These are phyloP conservation scores for Teunomyces stri DNA, from an alignment of 805 yeast species.

Conservation along the genomic window DNA sequence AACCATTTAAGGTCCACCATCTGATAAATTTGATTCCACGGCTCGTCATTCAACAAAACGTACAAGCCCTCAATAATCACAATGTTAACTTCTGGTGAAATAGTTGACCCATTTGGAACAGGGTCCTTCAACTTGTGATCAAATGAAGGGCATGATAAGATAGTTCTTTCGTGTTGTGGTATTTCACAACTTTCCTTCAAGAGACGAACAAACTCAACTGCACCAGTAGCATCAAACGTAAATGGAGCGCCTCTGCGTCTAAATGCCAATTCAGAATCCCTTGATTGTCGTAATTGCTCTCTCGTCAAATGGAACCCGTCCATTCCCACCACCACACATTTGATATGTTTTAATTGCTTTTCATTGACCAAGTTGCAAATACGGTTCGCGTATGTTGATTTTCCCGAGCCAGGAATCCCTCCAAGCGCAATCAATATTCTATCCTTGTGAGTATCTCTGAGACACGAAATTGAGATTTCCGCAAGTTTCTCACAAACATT, in stretches of 20 bases:
- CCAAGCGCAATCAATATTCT: slow-evolving; percentile 47
- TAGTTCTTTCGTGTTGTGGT: slow-evolving; percentile 5
- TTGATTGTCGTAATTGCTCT: slow-evolving; percentile 34
- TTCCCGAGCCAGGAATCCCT: slow-evolving; percentile 87
- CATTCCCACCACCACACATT: slow-evolving; percentile 31
- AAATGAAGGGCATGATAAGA: slow-evolving; percentile 19
- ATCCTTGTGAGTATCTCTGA: not conserved
- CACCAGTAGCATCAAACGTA: slow-evolving; percentile 67
- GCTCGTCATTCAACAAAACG: slow-evolving; percentile 20
- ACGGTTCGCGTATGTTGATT: slow-evolving; percentile 59
- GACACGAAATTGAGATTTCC: not conserved
- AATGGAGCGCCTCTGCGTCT: slow-evolving; percentile 78
- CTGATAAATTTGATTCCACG: slow-evolving; percentile 17
- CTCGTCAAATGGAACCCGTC: slow-evolving; percentile 42
- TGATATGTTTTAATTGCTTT: slow-evolving; percentile 5
- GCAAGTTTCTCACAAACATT: not conserved
- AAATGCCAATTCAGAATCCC: slow-evolving; percentile 57
- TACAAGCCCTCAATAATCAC: slow-evolving; percentile 27
- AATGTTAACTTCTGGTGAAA: slow-evolving; percentile 16
- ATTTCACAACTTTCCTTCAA: not conserved
- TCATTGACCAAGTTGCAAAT: slow-evolving; percentile 35
- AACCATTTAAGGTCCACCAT: slow-evolving; percentile 22
- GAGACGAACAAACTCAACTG: slow-evolving; percentile 8
- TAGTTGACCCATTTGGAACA: slow-evolving; percentile 17
- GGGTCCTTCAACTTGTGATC: slow-evolving; percentile 28